Percentiles rank a stretch among this genome's conserved stretches.
phyloP scores from a whole-genome alignment of 148 eudicot genomes.

The Persicaria maculosa region DNA sequence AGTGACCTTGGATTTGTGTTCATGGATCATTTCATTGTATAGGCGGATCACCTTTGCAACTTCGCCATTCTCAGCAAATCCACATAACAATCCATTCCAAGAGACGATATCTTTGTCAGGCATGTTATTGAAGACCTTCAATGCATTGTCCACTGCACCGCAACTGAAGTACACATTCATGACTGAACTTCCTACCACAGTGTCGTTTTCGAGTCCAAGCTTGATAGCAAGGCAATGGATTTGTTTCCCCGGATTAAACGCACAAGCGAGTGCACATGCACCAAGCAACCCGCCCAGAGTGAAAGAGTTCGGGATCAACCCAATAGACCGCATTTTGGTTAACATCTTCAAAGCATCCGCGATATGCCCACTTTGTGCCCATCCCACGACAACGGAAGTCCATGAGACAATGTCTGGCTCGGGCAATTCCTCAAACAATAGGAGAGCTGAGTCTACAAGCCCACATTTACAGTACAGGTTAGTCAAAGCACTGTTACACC shows the following conservation, averaged over 20 bases:
- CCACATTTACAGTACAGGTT: too few relatives aligned
- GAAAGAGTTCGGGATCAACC: conserved; percentile 8
- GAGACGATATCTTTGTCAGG: conserved; percentile 50
- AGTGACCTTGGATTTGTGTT: conserved; percentile 29
- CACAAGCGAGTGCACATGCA: conserved; percentile 40
- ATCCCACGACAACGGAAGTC: too few relatives aligned
- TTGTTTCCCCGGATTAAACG: conserved; percentile 37
- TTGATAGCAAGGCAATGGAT: conserved; percentile 43
- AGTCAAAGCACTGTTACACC: too few relatives aligned
- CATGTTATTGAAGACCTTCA: conserved; percentile 39
- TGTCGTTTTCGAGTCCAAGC: conserved; percentile 30
- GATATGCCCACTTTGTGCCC: too few relatives aligned
- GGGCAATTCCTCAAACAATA: too few relatives aligned
- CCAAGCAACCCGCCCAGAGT: conserved; percentile 46
- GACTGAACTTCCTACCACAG: conserved; percentile 43
- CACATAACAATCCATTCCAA: conserved; percentile 35
- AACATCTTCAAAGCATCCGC: too few relatives aligned
- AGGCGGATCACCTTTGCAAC: conserved; percentile 30
- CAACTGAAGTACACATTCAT: conserved; percentile 46
- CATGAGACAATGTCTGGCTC: too few relatives aligned
- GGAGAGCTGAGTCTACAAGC: too few relatives aligned
- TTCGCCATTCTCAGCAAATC: conserved; percentile 29
- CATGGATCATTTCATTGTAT: conserved; percentile 47
- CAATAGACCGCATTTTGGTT: too few relatives aligned
- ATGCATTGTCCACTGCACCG: conserved; percentile 40